These are phyloP conservation scores for Myrmaecium sp. DNA, from an alignment of 2,329 filamentous ascomycete genomes.

Conservation along the genomic window DNA sequence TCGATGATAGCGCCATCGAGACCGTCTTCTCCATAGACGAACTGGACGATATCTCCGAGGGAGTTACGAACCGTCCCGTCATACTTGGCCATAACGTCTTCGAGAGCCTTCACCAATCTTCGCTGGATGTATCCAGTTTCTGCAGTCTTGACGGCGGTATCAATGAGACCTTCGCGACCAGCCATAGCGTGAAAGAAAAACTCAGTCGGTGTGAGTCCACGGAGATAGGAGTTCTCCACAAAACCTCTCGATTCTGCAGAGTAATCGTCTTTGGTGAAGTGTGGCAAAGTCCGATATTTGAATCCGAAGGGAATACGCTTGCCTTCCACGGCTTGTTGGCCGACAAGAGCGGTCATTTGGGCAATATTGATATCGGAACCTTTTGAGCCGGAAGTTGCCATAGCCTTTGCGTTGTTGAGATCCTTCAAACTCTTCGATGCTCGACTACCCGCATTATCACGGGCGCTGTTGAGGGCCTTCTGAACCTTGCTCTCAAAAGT, in stretches of 20 bases:
- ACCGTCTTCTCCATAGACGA: slow-evolving; percentile 94
- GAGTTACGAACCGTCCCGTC: slow-evolving; percentile 96
- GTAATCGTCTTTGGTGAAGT: slow-evolving; percentile 99
- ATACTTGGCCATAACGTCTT: slow-evolving; percentile 95
- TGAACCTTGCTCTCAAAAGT: slow-evolving; percentile 97
- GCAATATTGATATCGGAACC: slow-evolving; percentile 99
- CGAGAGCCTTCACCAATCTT: slow-evolving; percentile 91
- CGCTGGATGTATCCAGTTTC: slow-evolving; percentile 99
- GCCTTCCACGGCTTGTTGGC: slow-evolving; percentile 95
- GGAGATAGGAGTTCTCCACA: slow-evolving; percentile 95
- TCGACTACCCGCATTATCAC: slow-evolving; percentile 87
- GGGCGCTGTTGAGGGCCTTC: slow-evolving; percentile 81
- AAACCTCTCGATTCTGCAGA: slow-evolving; percentile 94
- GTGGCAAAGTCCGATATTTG: slow-evolving; percentile 90
- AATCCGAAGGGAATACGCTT: slow-evolving; percentile 98
- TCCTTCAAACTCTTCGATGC: slow-evolving; percentile 89
- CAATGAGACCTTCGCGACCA: slow-evolving; percentile 97
- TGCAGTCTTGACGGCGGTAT: slow-evolving; percentile 97
- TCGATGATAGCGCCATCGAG: slow-evolving; percentile 88
- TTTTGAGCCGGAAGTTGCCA: slow-evolving; percentile 94
- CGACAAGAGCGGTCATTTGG: slow-evolving; percentile 96
- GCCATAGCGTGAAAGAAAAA: slow-evolving; percentile 99
- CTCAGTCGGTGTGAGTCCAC: slow-evolving; percentile 84
- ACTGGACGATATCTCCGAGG: slow-evolving; percentile 88
- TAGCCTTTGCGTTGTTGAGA: slow-evolving; percentile 89